Evolutionary conservation across 148 eudicot species (phyloP), one percentile per base, ranked within the genome.

Genomic region (Heliamphora exappendiculata): DNA sequence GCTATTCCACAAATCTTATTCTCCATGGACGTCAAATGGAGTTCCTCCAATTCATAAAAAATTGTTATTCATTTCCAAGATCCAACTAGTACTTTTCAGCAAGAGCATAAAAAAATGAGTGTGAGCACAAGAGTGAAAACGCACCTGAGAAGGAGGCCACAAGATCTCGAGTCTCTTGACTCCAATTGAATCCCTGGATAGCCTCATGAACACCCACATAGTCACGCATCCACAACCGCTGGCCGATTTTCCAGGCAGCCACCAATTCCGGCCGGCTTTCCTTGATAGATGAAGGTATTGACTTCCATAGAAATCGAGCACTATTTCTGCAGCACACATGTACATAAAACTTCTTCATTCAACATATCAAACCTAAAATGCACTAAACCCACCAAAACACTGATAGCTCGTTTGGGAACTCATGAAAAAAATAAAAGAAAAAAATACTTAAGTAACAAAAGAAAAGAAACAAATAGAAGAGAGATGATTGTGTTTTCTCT

Each of bases 271-370:
- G 91, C 72, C 79, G 86, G 75, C 75, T 84, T 79, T 90, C 97
- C 76, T 94, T 94, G 42, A 88, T 73, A 3, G 81, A 84, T 12
- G 36, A 54, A n/a, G 97, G 93, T 41, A 90, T 86, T 42, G 84
- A 76, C 62, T 94, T 94, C 98, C 98, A 94, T 44, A 92, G 37
- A 86, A 90, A 94, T 75, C 98, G 88, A 64, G 98, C 97, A 70
- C 97, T 94, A 74, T 92, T 90, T 57, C 98, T 94, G 89, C 70
- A 85, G 60, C 16, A 63, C 39, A 76, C 1, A 75, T 45, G 72
- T 22, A 62, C 51, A 60, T 5, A 49, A 12, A 26, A 62, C 7
- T 42, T n/a, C 80, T 62, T 34, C 51, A 29, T 12, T 54, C 34
- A 36, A 24, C 20, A 44, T 7, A 67, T 29, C 75, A 42, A 51